Conservation (phyloP, 2,329 filamentous ascomycete genomes). For the Colletotrichum sidae region DNA sequence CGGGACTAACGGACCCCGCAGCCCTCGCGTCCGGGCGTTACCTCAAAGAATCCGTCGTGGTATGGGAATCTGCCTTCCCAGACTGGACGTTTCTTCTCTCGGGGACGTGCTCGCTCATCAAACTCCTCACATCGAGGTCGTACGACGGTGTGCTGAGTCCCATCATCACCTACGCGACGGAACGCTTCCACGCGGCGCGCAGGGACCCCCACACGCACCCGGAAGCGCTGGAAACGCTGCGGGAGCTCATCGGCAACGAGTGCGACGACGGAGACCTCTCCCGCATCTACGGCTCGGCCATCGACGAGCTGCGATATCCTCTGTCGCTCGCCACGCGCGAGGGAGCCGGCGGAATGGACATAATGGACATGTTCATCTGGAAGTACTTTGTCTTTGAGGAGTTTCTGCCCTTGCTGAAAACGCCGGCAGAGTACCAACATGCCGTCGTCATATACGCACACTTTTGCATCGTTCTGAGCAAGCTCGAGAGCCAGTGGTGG, state of each 20-base stretch:
- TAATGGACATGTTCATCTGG: slow-evolving; percentile 54
- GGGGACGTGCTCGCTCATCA: slow-evolving; percentile 43
- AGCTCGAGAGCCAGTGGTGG: slow-evolving; percentile 49
- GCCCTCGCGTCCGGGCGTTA: slow-evolving; percentile 44
- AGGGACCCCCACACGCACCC: slow-evolving; percentile 11
- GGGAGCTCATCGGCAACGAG: slow-evolving; percentile 33
- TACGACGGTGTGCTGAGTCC: slow-evolving; percentile 36
- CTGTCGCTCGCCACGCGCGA: slow-evolving; percentile 25
- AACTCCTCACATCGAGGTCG: slow-evolving; percentile 35
- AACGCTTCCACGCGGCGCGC: slow-evolving; percentile 39
- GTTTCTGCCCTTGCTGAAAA: slow-evolving; percentile 49
- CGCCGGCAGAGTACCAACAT: slow-evolving; percentile 41
- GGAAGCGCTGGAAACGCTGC: slow-evolving; percentile 36
- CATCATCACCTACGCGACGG: slow-evolving; percentile 40
- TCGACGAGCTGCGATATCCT: slow-evolving; percentile 36
- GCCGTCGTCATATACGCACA: slow-evolving; percentile 50
- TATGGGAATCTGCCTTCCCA: slow-evolving; percentile 43
- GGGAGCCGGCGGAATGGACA: slow-evolving; percentile 42
- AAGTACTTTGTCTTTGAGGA: slow-evolving; percentile 50
- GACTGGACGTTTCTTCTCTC: slow-evolving; percentile 47
- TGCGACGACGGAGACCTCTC: slow-evolving; percentile 36
- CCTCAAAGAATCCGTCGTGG: slow-evolving; percentile 44
- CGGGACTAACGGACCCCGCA: neutral
- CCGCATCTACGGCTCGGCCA: slow-evolving; percentile 34
- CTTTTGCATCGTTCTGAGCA: slow-evolving; percentile 48